Conservation (phyloP, 352 stramenopile species). For the Globisporangium perplexum region DNA sequence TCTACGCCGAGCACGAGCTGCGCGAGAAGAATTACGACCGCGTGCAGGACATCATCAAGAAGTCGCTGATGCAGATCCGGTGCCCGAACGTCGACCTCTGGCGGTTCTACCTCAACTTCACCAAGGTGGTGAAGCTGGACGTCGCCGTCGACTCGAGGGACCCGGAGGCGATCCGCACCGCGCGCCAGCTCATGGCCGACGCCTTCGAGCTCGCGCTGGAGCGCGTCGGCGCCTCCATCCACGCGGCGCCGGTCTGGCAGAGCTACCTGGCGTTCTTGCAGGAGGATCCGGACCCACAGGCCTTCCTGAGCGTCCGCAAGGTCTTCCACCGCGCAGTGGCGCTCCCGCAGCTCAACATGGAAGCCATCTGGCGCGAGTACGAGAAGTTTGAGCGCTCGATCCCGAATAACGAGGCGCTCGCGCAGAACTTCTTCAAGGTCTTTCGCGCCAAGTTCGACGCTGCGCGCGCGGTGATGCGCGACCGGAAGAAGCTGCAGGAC, state of each 20-base stretch:
- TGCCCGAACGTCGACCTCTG: constrained; percentile 82
- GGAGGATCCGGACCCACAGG: constrained; percentile 65
- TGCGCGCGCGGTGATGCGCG: constrained; percentile 63
- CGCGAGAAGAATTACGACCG: constrained; percentile 82
- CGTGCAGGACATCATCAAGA: constrained; percentile 86
- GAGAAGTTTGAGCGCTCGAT: constrained; percentile 86
- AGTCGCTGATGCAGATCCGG: constrained; percentile 80
- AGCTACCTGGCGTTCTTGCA: constrained; percentile 79
- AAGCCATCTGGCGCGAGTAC: constrained; percentile 83
- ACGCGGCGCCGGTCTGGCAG: constrained; percentile 76
- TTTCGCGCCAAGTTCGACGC: constrained; percentile 83
- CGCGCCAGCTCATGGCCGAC: constrained; percentile 77
- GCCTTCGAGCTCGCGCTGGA: constrained; percentile 80
- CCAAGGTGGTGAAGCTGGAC: constrained; percentile 79
- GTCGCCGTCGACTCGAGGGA: constrained; percentile 63
- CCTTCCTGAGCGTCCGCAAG: constrained; percentile 76
- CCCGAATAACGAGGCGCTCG: constrained; percentile 83
- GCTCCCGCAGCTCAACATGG: constrained; percentile 71
- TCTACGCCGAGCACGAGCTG: constrained; percentile 82
- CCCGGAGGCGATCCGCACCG: constrained; percentile 41
- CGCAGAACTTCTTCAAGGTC: constrained; percentile 87
- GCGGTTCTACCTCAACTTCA: constrained; percentile 87
- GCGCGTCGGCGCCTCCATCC: constrained; percentile 75
- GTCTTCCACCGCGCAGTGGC: constrained; percentile 80
- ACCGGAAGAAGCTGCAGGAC: constrained; percentile 84